Evolutionary conservation across 2,329 filamentous ascomycete species (phyloP).

Genomic region (Aplosporella prunicola): DNA sequence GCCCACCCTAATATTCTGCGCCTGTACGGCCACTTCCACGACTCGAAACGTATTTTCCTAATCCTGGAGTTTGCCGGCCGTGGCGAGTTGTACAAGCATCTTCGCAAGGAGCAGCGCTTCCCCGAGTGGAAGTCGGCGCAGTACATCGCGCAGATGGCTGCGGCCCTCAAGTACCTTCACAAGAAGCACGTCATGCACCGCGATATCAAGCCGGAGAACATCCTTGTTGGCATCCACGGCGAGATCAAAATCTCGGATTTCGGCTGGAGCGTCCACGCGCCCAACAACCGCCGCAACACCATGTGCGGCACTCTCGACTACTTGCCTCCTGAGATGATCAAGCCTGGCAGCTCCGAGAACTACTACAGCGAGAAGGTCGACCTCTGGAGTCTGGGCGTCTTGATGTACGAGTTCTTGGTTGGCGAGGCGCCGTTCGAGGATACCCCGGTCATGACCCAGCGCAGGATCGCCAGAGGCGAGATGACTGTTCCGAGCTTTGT

Average conservation of each 20-base stretch:
- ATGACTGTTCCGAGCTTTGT: constrained; percentile 90
- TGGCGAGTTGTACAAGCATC: constrained; percentile 80
- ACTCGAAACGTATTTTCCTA: constrained; percentile 77
- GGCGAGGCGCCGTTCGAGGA: constrained; percentile 97
- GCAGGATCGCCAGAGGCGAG: constrained; percentile 77
- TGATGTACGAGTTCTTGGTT: constrained; percentile 93
- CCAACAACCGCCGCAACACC: constrained; percentile 84
- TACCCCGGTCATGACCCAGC: constrained; percentile 85
- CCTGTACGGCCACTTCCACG: constrained; percentile 81
- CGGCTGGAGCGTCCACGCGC: constrained; percentile 95
- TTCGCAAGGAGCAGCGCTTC: constrained; percentile 68
- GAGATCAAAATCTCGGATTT: constrained; percentile 99
- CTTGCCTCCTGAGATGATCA: constrained; percentile 95
- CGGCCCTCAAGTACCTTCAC: constrained; percentile 79
- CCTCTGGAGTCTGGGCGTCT: constrained; percentile 86
- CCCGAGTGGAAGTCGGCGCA: constrained; percentile 79
- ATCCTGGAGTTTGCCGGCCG: constrained; percentile 81
- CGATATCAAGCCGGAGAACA: constrained; percentile 97
- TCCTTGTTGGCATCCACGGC: constrained; percentile 88
- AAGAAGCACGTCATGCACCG: constrained; percentile 96
- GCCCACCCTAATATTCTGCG: constrained; percentile 78
- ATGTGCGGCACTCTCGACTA: constrained; percentile 98
- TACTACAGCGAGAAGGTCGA: constrained; percentile 95
- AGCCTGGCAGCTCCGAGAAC: constrained; percentile 68
- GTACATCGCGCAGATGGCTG: constrained; percentile 86